phyloP scores from a whole-genome alignment of 495 filamentous ascomycete species.

The Aspergillus hancockii region DNA sequence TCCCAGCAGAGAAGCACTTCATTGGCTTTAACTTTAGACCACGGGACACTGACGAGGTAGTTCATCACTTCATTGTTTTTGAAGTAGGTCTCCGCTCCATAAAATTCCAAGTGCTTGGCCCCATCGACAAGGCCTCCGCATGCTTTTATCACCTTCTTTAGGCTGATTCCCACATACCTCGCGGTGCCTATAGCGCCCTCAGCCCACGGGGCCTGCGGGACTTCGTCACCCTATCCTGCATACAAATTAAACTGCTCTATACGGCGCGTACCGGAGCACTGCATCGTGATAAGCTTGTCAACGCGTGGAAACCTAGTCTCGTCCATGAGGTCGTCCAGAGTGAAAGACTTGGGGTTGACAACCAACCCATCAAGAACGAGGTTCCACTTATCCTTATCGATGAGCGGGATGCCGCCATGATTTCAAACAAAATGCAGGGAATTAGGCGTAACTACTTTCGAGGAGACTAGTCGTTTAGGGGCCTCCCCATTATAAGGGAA shows the following conservation, averaged over 20 bases:
- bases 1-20: conserved; percentile 71
- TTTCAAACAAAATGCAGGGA: conserved; percentile 65
- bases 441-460: conserved; percentile 59
- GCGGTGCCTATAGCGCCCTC: conserved; percentile 70
- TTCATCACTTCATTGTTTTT: conserved; percentile 62
- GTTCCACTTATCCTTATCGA: conserved; percentile 53
- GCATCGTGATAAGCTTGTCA: conserved; percentile 58
- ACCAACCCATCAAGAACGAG: conserved; percentile 60
- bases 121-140: conserved; percentile 59
- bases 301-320: conserved; percentile 55
- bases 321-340: conserved; percentile 57
- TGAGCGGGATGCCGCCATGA: conserved; percentile 65
- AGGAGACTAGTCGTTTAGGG: conserved; percentile 48
- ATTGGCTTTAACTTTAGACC: conserved; percentile 62
- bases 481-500: conserved; percentile 74
- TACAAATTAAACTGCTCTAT: conserved; percentile 66
- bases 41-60: conserved; percentile 64
- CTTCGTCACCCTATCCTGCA: conserved; percentile 65
- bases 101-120: conserved; percentile 63
- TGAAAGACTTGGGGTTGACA: conserved; percentile 52
- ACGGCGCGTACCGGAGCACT: conserved; percentile 68
- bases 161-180: conserved; percentile 59
- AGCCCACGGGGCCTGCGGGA: conserved; percentile 68
- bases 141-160: conserved; percentile 67
- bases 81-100: conserved; percentile 68